phyloP scores from a whole-genome alignment of 1,139 yeast genomes.

The Suhomyces maxii region DNA sequence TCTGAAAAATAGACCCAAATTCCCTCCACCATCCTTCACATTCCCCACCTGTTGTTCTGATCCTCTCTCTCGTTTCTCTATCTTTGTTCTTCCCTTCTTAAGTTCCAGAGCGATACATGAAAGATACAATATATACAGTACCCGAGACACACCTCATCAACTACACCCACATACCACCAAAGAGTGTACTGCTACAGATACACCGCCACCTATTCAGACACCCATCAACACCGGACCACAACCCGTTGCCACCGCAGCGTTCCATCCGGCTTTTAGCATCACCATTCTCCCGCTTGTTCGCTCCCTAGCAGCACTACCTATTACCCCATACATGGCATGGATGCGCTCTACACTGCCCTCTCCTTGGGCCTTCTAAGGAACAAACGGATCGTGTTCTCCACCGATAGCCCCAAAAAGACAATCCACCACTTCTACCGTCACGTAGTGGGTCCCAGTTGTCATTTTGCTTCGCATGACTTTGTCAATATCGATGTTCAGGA shows the following conservation, averaged over 20 bases:
- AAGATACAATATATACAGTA: no score
- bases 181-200: no score
- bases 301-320: not conserved
- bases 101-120: no score
- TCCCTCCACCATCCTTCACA: no score
- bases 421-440: conserved; percentile 2
- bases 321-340: conserved; percentile 17
- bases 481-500: conserved; percentile 20
- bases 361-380: conserved; percentile 25
- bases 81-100: no score
- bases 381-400: conserved; percentile 22
- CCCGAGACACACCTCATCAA: no score
- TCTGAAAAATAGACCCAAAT: no score
- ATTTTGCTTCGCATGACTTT: conserved; percentile 14
- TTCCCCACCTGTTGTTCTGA: no score
- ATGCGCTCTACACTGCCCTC: conserved; percentile 27
- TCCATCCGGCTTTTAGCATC: not conserved
- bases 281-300: no score
- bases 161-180: no score
- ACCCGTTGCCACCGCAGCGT: not conserved
- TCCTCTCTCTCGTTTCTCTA: no score
- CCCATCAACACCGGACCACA: not conserved
- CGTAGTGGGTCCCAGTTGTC: conserved; percentile 5
- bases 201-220: no score
- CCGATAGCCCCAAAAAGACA: conserved; percentile 2